A percentile compares a stretch with the other conserved stretches of the same genome.
Conservation (phyloP, 257 asterid genomes). For the Nicotiana benthamiana region DNA sequence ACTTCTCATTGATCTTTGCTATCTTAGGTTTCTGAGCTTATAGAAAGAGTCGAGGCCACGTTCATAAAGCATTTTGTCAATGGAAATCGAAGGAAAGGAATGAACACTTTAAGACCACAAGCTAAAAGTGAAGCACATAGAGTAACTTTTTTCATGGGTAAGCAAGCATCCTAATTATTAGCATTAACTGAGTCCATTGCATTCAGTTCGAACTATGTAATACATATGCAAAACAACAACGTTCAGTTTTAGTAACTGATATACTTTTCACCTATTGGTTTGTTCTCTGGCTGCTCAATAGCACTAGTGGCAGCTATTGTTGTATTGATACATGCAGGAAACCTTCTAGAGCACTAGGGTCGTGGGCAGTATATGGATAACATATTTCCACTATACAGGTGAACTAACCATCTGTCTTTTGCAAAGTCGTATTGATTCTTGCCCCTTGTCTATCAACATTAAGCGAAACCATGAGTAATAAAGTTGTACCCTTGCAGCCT, state of each 20-base stretch:
- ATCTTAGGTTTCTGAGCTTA: constrained; percentile 43
- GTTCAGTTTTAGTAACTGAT: background rate
- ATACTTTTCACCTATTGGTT: constrained; percentile 33
- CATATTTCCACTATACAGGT: constrained; percentile 86
- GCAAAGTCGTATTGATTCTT: background rate
- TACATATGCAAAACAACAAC: background rate
- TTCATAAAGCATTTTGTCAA: constrained; percentile 69
- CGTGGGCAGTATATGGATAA: constrained; percentile 48
- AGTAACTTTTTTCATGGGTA: constrained; percentile 67
- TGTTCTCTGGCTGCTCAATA: constrained; percentile 64
- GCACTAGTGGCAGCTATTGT: constrained; percentile 47
- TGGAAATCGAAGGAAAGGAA: constrained; percentile 71
- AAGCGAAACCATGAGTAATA: background rate
- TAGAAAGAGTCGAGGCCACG: constrained; percentile 52
- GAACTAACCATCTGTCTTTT: background rate
- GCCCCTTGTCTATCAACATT: background rate
- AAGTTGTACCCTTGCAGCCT: constrained; percentile 33
- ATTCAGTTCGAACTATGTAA: background rate
- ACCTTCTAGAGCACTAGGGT: constrained; percentile 38
- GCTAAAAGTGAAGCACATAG: constrained; percentile 59
- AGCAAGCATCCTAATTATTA: background rate
- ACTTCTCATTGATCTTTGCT: too few relatives aligned
- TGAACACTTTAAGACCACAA: constrained; percentile 49
- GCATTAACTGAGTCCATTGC: background rate
- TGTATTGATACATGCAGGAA: constrained; percentile 35